A percentile compares a stretch with the other conserved stretches of the same genome.
Conservation (phyloP, 169 alveolate genomes). For the Plasmodium malariae region DNA sequence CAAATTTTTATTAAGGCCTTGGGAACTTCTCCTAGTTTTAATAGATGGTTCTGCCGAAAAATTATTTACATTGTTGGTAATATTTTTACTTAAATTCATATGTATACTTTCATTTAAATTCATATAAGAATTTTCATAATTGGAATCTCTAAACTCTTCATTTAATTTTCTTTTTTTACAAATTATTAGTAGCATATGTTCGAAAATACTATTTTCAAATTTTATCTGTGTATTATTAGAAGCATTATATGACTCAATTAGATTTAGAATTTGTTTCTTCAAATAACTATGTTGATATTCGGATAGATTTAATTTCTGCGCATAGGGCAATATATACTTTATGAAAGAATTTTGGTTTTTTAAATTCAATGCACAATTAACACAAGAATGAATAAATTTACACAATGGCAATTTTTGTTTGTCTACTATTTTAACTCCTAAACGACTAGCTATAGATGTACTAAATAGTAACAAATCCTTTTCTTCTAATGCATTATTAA, state of each 20-base stretch:
- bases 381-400: slow-evolving; percentile 75
- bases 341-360: slow-evolving; percentile 67
- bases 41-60: slow-evolving; percentile 2
- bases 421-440: slow-evolving; percentile 75
- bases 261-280: slow-evolving; percentile 47
- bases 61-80: slow-evolving; percentile 8
- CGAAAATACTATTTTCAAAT: slow-evolving; percentile 69
- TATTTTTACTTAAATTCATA: slow-evolving; percentile 70
- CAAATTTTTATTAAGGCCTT: neutral
- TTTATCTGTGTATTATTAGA: slow-evolving; percentile 30
- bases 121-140: slow-evolving; percentile 66
- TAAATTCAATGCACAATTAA: slow-evolving; percentile 73
- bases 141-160: slow-evolving; percentile 65
- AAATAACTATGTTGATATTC: slow-evolving; percentile 66
- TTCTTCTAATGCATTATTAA: slow-evolving; percentile 72
- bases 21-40: slow-evolving; percentile 44
- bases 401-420: slow-evolving; percentile 74
- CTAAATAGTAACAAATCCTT: slow-evolving; percentile 68
- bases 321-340: slow-evolving; percentile 76
- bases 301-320: slow-evolving; percentile 63
- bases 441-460: slow-evolving; percentile 68
- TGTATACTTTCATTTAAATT: slow-evolving; percentile 64
- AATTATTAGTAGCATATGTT: slow-evolving; percentile 58
- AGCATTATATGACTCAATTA: slow-evolving; percentile 44
- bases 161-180: slow-evolving; percentile 55